These are phyloP conservation scores for Bruguiera parviflora DNA, from an alignment of 345 rosid species.

Conservation along the genomic window DNA sequence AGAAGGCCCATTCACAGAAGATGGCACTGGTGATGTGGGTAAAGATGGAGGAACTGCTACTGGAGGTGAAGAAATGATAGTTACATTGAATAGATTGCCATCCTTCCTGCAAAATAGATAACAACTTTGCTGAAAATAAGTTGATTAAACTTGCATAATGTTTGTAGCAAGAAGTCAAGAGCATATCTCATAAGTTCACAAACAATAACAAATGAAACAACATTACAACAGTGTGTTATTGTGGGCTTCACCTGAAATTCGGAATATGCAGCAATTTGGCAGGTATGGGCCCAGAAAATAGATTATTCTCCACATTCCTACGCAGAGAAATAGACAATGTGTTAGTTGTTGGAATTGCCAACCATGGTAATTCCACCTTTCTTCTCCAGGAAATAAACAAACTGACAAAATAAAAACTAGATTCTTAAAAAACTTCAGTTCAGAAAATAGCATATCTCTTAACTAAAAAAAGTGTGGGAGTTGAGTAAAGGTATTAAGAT, in stretches of 20 bases:
- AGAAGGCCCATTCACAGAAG: conserved; percentile 32
- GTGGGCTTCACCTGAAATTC: conserved; percentile 53
- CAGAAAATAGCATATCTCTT: conserved; percentile 5
- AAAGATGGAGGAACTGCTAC: conserved; percentile 37
- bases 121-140: not conserved
- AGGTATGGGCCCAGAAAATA: conserved; percentile 89
- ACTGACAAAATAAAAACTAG: not conserved
- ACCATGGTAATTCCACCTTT: not conserved
- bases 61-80: conserved; percentile 32
- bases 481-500: conserved; percentile 7
- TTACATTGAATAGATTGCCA: conserved; percentile 89
- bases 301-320: conserved; percentile 83
- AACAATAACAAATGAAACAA: not conserved
- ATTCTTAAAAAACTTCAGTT: not conserved
- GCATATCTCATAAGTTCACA: not conserved
- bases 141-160: not conserved
- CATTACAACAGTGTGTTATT: not conserved
- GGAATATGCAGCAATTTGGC: conserved; percentile 56
- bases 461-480: conserved; percentile 2
- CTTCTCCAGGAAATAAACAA: not conserved
- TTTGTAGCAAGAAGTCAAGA: not conserved
- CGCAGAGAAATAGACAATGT: conserved; percentile 2
- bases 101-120: conserved; percentile 57
- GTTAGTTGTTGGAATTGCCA: conserved; percentile 20
- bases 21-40: conserved; percentile 51